Conservation (phyloP, 768 basidiomycete genomes). For the Kwoniella sp. region DNA sequence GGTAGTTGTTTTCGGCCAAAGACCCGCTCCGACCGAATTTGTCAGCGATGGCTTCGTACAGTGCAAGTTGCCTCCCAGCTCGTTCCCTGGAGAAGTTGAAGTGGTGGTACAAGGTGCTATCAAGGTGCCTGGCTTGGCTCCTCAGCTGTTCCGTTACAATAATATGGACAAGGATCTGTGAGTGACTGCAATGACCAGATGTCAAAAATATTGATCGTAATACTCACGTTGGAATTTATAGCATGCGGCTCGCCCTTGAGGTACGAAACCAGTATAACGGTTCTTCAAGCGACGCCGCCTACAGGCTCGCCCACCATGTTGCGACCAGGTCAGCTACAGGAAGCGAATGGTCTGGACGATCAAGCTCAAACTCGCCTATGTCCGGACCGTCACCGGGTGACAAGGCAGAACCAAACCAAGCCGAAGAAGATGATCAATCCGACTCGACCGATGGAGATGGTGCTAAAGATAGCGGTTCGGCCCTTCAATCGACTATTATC, state of each 20-base stretch:
- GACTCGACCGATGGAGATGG: conserved; percentile 6
- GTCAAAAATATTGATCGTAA: background rate
- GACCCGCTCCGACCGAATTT: conserved; percentile 66
- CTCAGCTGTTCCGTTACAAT: conserved; percentile 42
- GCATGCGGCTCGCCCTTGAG: conserved; percentile 44
- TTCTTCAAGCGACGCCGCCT: conserved; percentile 41
- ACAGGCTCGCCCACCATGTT: conserved; percentile 41
- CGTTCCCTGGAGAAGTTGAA: conserved; percentile 77
- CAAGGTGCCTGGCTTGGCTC: conserved; percentile 16
- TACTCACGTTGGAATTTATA: conserved; percentile 8
- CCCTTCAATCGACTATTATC: conserved; percentile 73
- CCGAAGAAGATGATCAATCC: conserved; percentile 11
- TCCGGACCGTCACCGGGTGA: conserved; percentile 47
- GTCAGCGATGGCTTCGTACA: conserved; percentile 82
- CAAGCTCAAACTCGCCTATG: conserved; percentile 33
- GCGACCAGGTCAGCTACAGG: conserved; percentile 25
- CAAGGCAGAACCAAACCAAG: conserved; percentile 44
- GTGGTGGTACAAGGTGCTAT: conserved; percentile 82
- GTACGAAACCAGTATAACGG: conserved; percentile 43
- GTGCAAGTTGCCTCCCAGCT: conserved; percentile 81
- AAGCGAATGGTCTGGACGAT: conserved; percentile 40
- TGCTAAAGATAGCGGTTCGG: conserved; percentile 47
- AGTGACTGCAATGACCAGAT: conserved; percentile 5
- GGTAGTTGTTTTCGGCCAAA: conserved; percentile 83
- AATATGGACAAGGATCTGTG: conserved; percentile 44